These are phyloP conservation scores for Mycosphaerella arachidis DNA, from an alignment of 2,329 filamentous ascomycete species.

Conservation along the genomic window DNA sequence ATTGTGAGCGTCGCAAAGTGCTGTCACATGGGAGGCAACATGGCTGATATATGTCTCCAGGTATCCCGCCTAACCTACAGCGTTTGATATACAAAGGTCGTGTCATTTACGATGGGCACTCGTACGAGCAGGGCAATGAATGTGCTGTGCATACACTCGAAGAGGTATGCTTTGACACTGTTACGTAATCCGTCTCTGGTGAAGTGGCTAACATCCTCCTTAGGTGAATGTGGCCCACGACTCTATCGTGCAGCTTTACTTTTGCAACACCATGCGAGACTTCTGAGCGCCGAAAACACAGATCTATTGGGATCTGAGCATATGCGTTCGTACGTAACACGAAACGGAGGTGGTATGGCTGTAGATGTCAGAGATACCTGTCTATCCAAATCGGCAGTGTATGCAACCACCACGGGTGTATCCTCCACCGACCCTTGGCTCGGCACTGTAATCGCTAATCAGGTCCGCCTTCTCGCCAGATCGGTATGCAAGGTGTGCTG, in stretches of 20 bases:
- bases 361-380: too few species aligned
- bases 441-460: neutral
- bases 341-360: too few species aligned
- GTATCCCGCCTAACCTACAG: constrained; percentile 6
- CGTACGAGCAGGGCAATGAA: constrained; percentile 1
- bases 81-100: constrained; percentile 5
- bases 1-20: neutral
- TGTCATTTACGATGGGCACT: constrained; percentile 11
- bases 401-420: too few species aligned
- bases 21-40: too few species aligned
- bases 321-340: too few species aligned
- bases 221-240: neutral
- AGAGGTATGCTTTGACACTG: constrained; percentile 2
- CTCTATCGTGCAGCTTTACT: neutral
- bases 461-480: neutral
- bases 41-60: neutral
- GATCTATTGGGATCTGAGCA: too few species aligned
- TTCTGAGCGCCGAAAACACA: neutral
- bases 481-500: constrained; percentile 1
- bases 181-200: too few species aligned
- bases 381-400: too few species aligned
- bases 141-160: constrained; percentile 7
- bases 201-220: too few species aligned
- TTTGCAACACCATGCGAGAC: constrained; percentile 4
- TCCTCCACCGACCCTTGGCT: too few species aligned